Evolutionary conservation across 2,329 filamentous ascomycete genomes (phyloP).

Genomic region (Apiospora arundinis): DNA sequence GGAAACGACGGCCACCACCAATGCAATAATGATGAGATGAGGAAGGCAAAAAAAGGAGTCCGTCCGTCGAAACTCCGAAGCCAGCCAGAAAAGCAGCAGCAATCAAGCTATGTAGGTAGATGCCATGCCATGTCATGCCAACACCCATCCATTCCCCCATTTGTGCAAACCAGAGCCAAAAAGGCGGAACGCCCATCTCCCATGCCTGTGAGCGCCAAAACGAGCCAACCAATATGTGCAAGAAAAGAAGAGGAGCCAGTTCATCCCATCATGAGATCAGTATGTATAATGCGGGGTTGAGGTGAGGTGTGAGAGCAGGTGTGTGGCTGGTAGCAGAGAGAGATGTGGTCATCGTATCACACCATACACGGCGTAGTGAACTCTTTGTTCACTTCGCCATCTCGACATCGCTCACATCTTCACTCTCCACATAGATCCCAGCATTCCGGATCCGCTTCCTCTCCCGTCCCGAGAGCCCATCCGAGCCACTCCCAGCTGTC

Average conservation of each 20-base stretch:
- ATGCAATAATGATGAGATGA: background rate
- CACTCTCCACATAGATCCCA: constrained; percentile 46
- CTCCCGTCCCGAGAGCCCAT: constrained; percentile 33
- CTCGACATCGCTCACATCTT: constrained; percentile 42
- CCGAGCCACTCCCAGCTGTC: background rate
- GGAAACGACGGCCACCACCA: background rate
- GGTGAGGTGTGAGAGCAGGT: background rate
- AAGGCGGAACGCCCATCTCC: background rate
- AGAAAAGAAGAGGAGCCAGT: background rate
- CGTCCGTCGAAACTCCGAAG: background rate
- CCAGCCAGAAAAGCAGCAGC: background rate
- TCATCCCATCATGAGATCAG: background rate
- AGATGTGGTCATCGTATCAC: too few species aligned
- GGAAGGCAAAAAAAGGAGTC: background rate
- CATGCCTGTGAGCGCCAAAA: background rate
- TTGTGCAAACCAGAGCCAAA: background rate
- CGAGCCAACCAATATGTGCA: background rate
- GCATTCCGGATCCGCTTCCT: constrained; percentile 41
- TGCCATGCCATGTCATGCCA: background rate
- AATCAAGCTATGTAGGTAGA: background rate
- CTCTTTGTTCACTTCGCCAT: constrained; percentile 26
- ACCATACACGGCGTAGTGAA: too few species aligned
- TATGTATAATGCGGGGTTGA: background rate
- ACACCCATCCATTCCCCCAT: background rate
- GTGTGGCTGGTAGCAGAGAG: too few species aligned